A percentile compares a stretch with the other conserved stretches of the same genome.
phyloP scores from a whole-genome alignment of 1,139 yeast genomes.

The Kodamaea derodonti region DNA sequence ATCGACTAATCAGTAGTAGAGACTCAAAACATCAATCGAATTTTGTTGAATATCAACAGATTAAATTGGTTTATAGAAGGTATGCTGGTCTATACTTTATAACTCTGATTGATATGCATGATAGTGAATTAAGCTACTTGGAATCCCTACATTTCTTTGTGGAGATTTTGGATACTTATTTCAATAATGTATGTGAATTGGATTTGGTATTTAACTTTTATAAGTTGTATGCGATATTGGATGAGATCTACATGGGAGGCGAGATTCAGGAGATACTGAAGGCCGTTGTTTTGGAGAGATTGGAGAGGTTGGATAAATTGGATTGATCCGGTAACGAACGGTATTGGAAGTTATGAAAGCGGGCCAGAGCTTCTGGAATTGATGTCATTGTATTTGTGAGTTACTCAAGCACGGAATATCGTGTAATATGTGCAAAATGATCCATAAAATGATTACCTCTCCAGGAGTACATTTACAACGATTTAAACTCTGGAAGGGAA shows the following conservation, averaged over 20 bases:
- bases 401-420: too few relatives aligned
- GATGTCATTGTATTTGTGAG: too few relatives aligned
- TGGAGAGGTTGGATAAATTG: constrained; percentile 46
- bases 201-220: constrained; percentile 82
- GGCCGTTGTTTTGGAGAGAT: constrained; percentile 49
- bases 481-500: too few relatives aligned
- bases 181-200: constrained; percentile 89
- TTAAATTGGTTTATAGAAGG: constrained; percentile 78
- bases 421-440: too few relatives aligned
- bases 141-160: constrained; percentile 87
- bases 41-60: constrained; percentile 70
- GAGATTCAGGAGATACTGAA: constrained; percentile 75
- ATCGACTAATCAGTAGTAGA: constrained; percentile 73
- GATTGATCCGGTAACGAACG: constrained; percentile 27
- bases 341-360: not conserved
- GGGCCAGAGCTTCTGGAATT: too few relatives aligned
- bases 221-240: constrained; percentile 65
- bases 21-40: constrained; percentile 82
- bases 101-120: constrained; percentile 68
- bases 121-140: constrained; percentile 76
- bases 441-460: too few relatives aligned
- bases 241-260: constrained; percentile 75
- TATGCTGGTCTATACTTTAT: constrained; percentile 91
- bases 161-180: constrained; percentile 81
- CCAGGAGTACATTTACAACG: too few relatives aligned